These are phyloP conservation scores for Colletotrichum endophyticum DNA, from an alignment of 2,329 filamentous ascomycete genomes.

Conservation along the genomic window DNA sequence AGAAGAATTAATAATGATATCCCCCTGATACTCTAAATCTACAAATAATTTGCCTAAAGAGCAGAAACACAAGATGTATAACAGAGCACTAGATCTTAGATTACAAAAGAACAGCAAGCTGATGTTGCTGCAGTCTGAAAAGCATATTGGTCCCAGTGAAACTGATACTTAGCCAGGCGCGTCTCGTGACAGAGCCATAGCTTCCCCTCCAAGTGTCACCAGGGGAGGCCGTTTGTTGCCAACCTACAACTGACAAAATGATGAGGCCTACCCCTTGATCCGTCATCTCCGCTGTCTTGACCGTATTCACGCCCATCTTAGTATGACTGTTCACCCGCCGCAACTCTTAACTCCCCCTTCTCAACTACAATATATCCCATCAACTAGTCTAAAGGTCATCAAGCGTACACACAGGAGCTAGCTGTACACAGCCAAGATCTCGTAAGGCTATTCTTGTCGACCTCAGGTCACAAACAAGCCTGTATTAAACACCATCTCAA, in stretches of 20 bases:
- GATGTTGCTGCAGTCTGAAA: background rate
- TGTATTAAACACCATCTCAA: background rate
- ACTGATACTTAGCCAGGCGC: too few relatives aligned
- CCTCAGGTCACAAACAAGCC: background rate
- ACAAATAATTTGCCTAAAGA: background rate
- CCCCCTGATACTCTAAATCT: accelerated
- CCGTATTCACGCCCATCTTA: background rate
- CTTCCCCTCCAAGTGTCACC: background rate
- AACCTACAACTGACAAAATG: background rate
- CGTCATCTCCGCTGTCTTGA: background rate
- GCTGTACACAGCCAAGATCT: background rate
- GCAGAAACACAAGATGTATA: background rate
- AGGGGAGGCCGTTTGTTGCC: background rate
- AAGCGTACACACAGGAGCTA: too few relatives aligned
- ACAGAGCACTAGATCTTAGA: background rate
- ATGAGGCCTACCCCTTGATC: background rate
- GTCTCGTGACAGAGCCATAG: background rate
- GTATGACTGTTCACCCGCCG: accelerated
- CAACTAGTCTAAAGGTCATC: too few relatives aligned
- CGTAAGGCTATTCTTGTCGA: background rate
- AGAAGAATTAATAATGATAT: background rate
- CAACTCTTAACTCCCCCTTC: background rate
- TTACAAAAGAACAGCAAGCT: background rate
- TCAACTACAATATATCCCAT: background rate
- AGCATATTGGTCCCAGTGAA: too few relatives aligned